These are phyloP conservation scores for Kappamyces sp. DNA, from an alignment of 192 early-diverging fungal genomes.

Conservation along the genomic window DNA sequence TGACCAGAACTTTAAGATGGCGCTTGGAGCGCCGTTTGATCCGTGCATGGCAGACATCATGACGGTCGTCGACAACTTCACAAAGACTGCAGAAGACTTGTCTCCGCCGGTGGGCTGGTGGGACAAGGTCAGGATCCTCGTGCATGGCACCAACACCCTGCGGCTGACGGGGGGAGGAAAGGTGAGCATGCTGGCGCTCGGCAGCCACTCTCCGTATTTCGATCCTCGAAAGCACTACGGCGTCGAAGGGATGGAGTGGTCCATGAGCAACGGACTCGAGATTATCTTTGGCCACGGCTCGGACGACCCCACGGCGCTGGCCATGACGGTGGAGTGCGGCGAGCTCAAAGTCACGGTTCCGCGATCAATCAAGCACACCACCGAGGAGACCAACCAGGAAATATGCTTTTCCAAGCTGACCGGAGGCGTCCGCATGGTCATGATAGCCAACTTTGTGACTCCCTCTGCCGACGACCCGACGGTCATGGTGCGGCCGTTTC, in stretches of 20 bases:
- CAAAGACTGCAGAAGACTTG: slow-evolving; percentile 42
- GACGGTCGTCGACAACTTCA: slow-evolving; percentile 42
- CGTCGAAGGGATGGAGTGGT: slow-evolving; percentile 38
- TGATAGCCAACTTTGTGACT: slow-evolving; percentile 34
- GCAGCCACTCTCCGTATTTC: slow-evolving; percentile 38
- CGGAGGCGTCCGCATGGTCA: slow-evolving; percentile 36
- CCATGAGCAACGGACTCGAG: slow-evolving; percentile 30
- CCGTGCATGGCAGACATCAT: slow-evolving; percentile 40
- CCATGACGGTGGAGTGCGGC: slow-evolving; percentile 40
- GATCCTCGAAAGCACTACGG: slow-evolving; percentile 37
- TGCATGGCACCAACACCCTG: slow-evolving; percentile 38
- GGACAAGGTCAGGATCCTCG: slow-evolving; percentile 49
- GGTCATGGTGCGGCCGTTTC: slow-evolving; percentile 12
- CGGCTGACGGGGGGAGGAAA: slow-evolving; percentile 36
- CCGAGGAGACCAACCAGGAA: slow-evolving; percentile 6
- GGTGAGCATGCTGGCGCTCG: slow-evolving; percentile 35
- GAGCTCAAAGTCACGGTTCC: slow-evolving; percentile 29
- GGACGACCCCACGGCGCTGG: not conserved
- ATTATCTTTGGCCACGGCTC: slow-evolving; percentile 22
- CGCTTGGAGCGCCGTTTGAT: slow-evolving; percentile 36
- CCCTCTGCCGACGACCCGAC: slow-evolving; percentile 5
- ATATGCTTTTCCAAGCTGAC: slow-evolving; percentile 19
- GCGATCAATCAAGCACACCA: not conserved
- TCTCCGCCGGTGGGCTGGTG: slow-evolving; percentile 49
- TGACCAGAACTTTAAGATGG: slow-evolving; percentile 11